Conservation (phyloP, 352 stramenopile species). For the Peronospora farinosa region DNA sequence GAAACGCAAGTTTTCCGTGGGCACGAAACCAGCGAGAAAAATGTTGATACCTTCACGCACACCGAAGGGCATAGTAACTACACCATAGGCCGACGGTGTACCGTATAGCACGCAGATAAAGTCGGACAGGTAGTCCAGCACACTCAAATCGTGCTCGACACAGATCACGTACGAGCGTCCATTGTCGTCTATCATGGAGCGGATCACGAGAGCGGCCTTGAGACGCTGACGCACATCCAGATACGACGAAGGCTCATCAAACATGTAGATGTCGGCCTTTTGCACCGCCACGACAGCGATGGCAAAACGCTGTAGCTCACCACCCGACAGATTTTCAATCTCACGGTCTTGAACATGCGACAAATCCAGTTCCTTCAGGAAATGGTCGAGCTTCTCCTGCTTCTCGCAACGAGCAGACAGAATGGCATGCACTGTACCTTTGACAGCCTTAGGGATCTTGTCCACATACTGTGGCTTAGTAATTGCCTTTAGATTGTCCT, state of each 20-base stretch:
- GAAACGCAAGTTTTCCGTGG: slow-evolving; percentile 99
- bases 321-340: slow-evolving; percentile 93
- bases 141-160: slow-evolving; percentile 99
- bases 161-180: slow-evolving; percentile 94
- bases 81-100: slow-evolving; percentile 95
- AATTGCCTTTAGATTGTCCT: slow-evolving; percentile 98
- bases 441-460: slow-evolving; percentile 96
- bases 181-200: slow-evolving; percentile 90
- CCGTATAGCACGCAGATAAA: slow-evolving; percentile 99
- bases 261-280: slow-evolving; percentile 99
- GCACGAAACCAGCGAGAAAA: slow-evolving; percentile 98
- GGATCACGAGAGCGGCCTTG: slow-evolving; percentile 96
- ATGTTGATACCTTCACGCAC: slow-evolving; percentile 99
- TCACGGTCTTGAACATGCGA: slow-evolving; percentile 96
- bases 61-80: slow-evolving; percentile 99
- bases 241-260: slow-evolving; percentile 99
- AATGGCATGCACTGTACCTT: slow-evolving; percentile 92
- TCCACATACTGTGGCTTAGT: slow-evolving; percentile 99
- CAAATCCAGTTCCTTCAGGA: slow-evolving; percentile 92
- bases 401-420: slow-evolving; percentile 92
- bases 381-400: slow-evolving; percentile 69
- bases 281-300: slow-evolving; percentile 95
- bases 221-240: slow-evolving; percentile 99
- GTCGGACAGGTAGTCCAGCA: slow-evolving; percentile 99
- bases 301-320: slow-evolving; percentile 98